These are phyloP conservation scores for Prunus mira DNA, from an alignment of 306 rosid species.

Conservation along the genomic window DNA sequence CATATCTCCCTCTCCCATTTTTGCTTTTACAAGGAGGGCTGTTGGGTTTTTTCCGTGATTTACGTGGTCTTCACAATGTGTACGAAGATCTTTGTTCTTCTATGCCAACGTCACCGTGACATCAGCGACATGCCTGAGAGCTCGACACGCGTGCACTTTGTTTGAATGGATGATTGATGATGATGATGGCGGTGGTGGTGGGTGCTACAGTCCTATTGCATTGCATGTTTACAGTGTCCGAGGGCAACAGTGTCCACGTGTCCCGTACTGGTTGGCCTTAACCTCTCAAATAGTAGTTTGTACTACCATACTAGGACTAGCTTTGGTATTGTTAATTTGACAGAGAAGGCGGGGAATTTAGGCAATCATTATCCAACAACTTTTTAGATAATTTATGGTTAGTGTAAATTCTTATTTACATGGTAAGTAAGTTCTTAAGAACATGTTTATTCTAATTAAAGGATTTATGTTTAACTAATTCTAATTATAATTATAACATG, in stretches of 20 bases:
- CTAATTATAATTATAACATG: too few relatives aligned
- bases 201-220: background rate
- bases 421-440: too few relatives aligned
- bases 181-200: too few relatives aligned
- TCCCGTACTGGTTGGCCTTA: conserved; percentile 9
- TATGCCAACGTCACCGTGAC: conserved; percentile 3
- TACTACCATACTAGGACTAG: conserved; percentile 15
- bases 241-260: conserved; percentile 38
- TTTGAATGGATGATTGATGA: background rate
- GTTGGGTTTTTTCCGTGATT: background rate
- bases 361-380: background rate
- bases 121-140: background rate
- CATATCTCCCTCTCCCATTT: too few relatives aligned
- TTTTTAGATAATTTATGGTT: background rate
- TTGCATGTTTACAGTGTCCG: background rate
- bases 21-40: too few relatives aligned
- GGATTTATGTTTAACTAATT: too few relatives aligned
- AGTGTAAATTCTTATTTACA: too few relatives aligned
- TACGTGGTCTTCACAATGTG: background rate
- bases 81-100: background rate
- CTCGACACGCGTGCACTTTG: background rate
- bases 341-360: background rate
- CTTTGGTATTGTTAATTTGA: background rate
- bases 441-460: too few relatives aligned
- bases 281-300: conserved; percentile 11